Evolutionary conservation across 495 filamentous ascomycete species (phyloP).

Genomic region (Tuber magnatum): DNA sequence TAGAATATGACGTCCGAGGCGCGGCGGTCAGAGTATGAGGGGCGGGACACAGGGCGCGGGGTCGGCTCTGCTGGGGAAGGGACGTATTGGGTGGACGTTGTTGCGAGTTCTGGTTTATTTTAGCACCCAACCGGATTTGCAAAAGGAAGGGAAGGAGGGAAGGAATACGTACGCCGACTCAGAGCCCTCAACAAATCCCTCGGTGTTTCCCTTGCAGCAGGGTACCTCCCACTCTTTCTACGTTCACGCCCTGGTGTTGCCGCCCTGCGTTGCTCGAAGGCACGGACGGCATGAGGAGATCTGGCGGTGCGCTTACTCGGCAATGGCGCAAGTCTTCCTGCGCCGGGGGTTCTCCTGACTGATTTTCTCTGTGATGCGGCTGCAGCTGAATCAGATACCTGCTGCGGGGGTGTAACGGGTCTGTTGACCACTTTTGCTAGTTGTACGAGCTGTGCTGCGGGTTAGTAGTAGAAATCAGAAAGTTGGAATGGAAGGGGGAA

Average conservation of each 20-base stretch:
- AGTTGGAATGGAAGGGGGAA: neutral
- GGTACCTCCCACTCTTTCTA: slow-evolving; percentile 26
- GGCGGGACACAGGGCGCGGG: slow-evolving; percentile 3
- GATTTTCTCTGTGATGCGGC: slow-evolving; percentile 18
- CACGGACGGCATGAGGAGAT: slow-evolving; percentile 34
- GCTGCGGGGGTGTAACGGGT: slow-evolving; percentile 27
- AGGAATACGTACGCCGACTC: slow-evolving; percentile 19
- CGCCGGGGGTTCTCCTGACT: slow-evolving; percentile 34
- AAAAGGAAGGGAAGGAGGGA: neutral
- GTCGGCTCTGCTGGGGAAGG: slow-evolving; percentile 22
- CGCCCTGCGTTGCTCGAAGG: slow-evolving; percentile 27
- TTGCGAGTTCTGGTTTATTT: slow-evolving; percentile 27
- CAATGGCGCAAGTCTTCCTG: slow-evolving; percentile 30
- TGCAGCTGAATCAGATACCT: neutral
- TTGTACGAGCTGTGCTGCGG: slow-evolving; percentile 9
- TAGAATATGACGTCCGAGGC: slow-evolving; percentile 33
- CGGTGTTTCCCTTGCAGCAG: slow-evolving; percentile 28
- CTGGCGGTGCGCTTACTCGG: slow-evolving; percentile 25
- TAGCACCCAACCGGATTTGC: neutral
- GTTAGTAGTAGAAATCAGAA: neutral
- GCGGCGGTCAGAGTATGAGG: slow-evolving; percentile 4
- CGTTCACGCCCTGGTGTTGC: slow-evolving; percentile 29
- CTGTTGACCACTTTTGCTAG: slow-evolving; percentile 25
- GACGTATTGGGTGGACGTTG: slow-evolving; percentile 19
- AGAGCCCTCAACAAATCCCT: slow-evolving; percentile 29